Base-by-base conservation (phyloP, 2,329 filamentous ascomycete genomes). In the Huntiella bhutanensis region DNA sequence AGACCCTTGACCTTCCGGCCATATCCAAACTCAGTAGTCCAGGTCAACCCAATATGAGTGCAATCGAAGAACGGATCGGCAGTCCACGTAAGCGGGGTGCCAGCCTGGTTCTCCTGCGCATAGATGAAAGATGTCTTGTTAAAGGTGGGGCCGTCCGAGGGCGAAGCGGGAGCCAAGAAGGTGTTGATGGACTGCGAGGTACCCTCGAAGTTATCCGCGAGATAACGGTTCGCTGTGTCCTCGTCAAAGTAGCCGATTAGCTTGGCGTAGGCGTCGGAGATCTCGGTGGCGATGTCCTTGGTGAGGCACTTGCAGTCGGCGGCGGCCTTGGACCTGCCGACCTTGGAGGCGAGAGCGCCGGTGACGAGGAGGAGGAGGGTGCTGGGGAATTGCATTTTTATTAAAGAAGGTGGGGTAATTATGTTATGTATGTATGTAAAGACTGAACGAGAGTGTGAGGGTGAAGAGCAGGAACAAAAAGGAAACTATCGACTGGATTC, bases 191-290 rank as follows among this genome's bases (percentile, higher is more conserved):
- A 49, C 45, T 51, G 47, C 40, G 49, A 50, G 33, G 45, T 46
- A 33, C 46, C 47, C 37, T 38, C 41, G 38, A 49, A 51, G 44
- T 51, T 46, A 10, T 52, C 50, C 5, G 48, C 40, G 16, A 52
- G 46, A 43, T 51, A 52, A 33, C 44, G 42, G 10, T 41, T 37
- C 4, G 48, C 48, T 32, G 48, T 48, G 17, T 69, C 69, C 51
- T 70, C 65, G 55, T 73, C 69, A 51, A 72, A 74, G 41, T 62
- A 67, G 22, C 71, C 70, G 51, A 73, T 69, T 1, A 75, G 62
- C 1, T 63, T 61, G 22, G 62, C 69, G 53, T 71, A 73, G 34
- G 48, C 47, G 4, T 48, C 41, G 34, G 47, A 42, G 34, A 52
- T 35, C 33, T 50, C 47, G 15, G 33, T 33, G 37, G 48, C 44